Base-by-base conservation (phyloP, 1,139 yeast species). In the Kurtzmaniella natalensis region DNA sequence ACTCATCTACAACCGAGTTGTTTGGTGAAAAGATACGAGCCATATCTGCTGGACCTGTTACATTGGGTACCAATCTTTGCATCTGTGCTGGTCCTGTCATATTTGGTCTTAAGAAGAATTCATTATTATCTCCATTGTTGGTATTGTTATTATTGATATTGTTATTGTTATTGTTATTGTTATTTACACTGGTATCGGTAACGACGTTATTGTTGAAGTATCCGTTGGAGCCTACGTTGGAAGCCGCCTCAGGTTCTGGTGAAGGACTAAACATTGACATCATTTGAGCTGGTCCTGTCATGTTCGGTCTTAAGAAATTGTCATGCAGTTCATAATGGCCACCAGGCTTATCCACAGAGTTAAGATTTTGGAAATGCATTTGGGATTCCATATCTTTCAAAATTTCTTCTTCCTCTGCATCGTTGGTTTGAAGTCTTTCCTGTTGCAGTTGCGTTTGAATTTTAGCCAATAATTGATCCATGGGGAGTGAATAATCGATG, bases 321-420 rank as follows among this genome's bases (percentile, higher is more conserved):
- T 77, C 55, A n/a, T n/a, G n/a, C n/a, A n/a, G n/a, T n/a, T n/a
- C n/a, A 0, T 82, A 81, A 1, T 68, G 69, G 3, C 82, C 81
- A 39, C 64, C 77, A 3, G 77, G 84, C 33, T 81, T 75, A 49
- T 81, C 88, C 5, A 79, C 82, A 7, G 75, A 71, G 38, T 67
- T 48, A 37, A 81, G 72, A 47, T 81, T 76, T 38, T 72, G 77
- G 54, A 81, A 81, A 51, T 78, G 82, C 31, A 80, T 69, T 21
- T 81, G 79, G 7, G 79, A 78, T 43, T 71, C 78, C 80, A 81
- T 78, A 41, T 80, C 89, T 38, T 71, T 70, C 17, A 81, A 57
- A 14, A 76, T 81, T 46, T 78, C 81, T 36, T 64, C 69, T 39
- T 77, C 83, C 40, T 75, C 78, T 26, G 70, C 76, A 34, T 66